Evolutionary conservation across 257 asterid genomes (phyloP).

Genomic region (Solanum neorickii): DNA sequence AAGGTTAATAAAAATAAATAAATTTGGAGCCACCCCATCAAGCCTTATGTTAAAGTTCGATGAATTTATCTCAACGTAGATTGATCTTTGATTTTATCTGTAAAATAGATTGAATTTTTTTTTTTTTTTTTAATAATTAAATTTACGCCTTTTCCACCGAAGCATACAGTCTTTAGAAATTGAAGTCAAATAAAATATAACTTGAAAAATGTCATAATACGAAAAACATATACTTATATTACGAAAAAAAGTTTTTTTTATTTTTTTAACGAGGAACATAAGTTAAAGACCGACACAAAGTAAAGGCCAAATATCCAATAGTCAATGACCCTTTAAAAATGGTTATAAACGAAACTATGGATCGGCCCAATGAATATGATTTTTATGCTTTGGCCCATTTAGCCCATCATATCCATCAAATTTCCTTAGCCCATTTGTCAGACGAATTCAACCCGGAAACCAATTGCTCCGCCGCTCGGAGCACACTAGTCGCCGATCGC

Average conservation of each 20-base stretch:
- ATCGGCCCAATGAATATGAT: background rate
- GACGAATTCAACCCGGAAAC: background rate
- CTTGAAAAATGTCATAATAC: background rate
- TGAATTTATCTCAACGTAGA: too few species aligned
- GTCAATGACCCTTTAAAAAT: background rate
- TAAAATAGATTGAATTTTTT: too few species aligned
- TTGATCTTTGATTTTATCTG: too few species aligned
- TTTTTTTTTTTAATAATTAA: too few species aligned
- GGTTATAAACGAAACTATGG: background rate
- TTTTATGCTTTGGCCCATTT: background rate
- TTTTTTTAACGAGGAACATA: background rate
- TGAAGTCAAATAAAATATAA: background rate
- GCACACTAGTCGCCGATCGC: background rate
- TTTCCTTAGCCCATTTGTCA: background rate
- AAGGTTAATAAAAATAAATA: too few species aligned
- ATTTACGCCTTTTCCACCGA: too few species aligned
- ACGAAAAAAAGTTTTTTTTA: rapidly evolving
- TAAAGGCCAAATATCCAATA: background rate
- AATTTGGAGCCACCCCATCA: background rate
- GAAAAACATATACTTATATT: background rate
- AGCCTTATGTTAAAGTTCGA: too few species aligned
- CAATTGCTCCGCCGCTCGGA: background rate
- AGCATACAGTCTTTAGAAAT: background rate
- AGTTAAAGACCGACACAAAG: background rate
- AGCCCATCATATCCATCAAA: background rate